Evolutionary conservation across 2,329 filamentous ascomycete species (phyloP).

Genomic region (Fusarium sulawesiense): DNA sequence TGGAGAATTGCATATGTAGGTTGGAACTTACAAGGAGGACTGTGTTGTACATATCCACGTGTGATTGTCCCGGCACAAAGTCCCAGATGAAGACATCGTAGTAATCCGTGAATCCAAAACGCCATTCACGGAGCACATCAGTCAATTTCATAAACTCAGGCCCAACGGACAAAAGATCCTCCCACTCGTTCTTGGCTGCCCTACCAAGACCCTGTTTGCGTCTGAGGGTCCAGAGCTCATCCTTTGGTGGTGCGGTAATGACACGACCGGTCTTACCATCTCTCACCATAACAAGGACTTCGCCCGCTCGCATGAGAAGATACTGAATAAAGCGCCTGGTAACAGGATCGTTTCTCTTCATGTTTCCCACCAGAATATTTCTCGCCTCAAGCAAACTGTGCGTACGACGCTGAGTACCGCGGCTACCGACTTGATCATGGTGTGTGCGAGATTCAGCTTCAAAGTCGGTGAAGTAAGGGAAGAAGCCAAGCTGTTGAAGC

Average conservation of each 20-base stretch:
- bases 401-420: slow-evolving; percentile 37
- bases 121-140: slow-evolving; percentile 43
- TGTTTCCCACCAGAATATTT: slow-evolving; percentile 46
- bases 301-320: slow-evolving; percentile 43
- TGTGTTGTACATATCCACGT: slow-evolving; percentile 34
- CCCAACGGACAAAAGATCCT: slow-evolving; percentile 39
- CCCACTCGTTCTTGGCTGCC: slow-evolving; percentile 46
- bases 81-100: slow-evolving; percentile 48
- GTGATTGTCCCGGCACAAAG: slow-evolving; percentile 38
- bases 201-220: slow-evolving; percentile 43
- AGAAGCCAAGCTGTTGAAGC: slow-evolving; percentile 45
- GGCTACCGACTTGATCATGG: slow-evolving; percentile 34
- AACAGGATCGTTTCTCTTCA: slow-evolving; percentile 47
- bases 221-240: slow-evolving; percentile 46
- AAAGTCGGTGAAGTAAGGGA: slow-evolving; percentile 46
- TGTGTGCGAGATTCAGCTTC: slow-evolving; percentile 34
- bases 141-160: slow-evolving; percentile 43
- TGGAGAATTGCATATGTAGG: rapidly evolving
- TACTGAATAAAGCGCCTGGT: slow-evolving; percentile 48
- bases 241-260: slow-evolving; percentile 43
- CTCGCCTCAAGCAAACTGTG: slow-evolving; percentile 45
- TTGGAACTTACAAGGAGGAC: slow-evolving; percentile 25
- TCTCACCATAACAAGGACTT: slow-evolving; percentile 44
- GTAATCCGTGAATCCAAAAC: slow-evolving; percentile 46
- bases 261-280: slow-evolving; percentile 48